Percentiles rank a stretch among this genome's conserved stretches.
phyloP scores from a whole-genome alignment of 2,329 filamentous ascomycete species.

The Neocucurbitaria cava region DNA sequence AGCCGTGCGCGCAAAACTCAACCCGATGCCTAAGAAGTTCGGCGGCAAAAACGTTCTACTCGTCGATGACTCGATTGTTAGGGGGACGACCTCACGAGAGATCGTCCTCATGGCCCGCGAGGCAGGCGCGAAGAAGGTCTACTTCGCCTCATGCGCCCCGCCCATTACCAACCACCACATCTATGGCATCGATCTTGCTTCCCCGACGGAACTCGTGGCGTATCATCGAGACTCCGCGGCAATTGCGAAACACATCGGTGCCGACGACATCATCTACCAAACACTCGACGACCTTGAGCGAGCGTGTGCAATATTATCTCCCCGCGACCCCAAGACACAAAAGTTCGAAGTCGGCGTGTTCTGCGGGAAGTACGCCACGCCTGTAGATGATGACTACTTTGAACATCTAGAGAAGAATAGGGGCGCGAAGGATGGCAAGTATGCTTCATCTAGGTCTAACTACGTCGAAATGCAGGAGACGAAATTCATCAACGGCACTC shows the following conservation, averaged over 20 bases:
- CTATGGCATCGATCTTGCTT: conserved; percentile 80
- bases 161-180: conserved; percentile 87
- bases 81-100: conserved; percentile 81
- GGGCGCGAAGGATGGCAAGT: too few species aligned
- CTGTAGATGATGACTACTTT: conserved; percentile 81
- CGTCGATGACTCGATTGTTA: conserved; percentile 89
- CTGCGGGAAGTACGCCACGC: conserved; percentile 84
- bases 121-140: conserved; percentile 80
- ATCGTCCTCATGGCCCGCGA: conserved; percentile 86
- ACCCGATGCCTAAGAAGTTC: conserved; percentile 86
- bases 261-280: conserved; percentile 79
- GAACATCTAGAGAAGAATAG: conserved; percentile 76
- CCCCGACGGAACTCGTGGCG: conserved; percentile 73
- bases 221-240: conserved; percentile 67
- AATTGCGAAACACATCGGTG: conserved; percentile 73
- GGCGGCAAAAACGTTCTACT: conserved; percentile 79
- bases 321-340: conserved; percentile 61
- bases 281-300: conserved; percentile 79
- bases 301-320: conserved; percentile 76
- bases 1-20: conserved; percentile 88
- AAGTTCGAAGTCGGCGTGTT: conserved; percentile 93
- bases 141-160: conserved; percentile 83
- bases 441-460: too few species aligned
- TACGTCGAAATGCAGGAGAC: too few species aligned
- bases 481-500: too few species aligned